phyloP scores from a whole-genome alignment of 495 filamentous ascomycete species.

The Cladorrhinum samala region DNA sequence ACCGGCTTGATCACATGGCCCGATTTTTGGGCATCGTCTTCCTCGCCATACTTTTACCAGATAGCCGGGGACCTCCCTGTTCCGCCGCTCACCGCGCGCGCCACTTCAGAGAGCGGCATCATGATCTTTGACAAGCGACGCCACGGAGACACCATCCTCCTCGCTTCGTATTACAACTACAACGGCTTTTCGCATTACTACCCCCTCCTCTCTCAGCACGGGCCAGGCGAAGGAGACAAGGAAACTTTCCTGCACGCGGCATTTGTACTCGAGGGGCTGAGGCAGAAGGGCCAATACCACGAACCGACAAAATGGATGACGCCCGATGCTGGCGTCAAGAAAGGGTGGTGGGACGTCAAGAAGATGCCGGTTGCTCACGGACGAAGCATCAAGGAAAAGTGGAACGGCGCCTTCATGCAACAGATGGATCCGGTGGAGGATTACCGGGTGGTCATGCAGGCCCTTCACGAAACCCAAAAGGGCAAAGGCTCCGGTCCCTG shows the following conservation, averaged over 20 bases:
- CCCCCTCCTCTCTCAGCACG: conserved; percentile 50
- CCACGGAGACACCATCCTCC: conserved; percentile 46
- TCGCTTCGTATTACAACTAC: conserved; percentile 59
- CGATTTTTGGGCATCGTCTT: conserved; percentile 54
- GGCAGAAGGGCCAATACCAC: conserved; percentile 1
- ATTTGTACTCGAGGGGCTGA: conserved; percentile 36
- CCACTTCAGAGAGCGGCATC: conserved; percentile 50
- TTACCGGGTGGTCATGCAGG: conserved; percentile 16
- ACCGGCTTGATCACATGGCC: conserved; percentile 55
- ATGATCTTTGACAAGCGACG: conserved; percentile 51
- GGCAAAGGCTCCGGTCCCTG: too few species aligned
- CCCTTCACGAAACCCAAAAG: conserved; percentile 4
- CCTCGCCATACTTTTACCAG: conserved; percentile 47
- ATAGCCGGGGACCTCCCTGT: conserved; percentile 37
- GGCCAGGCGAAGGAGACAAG: conserved; percentile 56
- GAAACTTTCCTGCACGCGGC: conserved; percentile 58
- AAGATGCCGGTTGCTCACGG: conserved; percentile 8
- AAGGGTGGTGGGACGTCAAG: conserved; percentile 45
- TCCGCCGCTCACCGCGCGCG: conserved; percentile 34
- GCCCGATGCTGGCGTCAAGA: conserved; percentile 7
- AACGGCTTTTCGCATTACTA: conserved; percentile 56
- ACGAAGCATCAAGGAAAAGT: conserved; percentile 7
- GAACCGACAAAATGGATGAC: conserved; percentile 14
- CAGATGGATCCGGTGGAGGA: conserved; percentile 24
- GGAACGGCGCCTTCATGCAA: conserved; percentile 17